Conservation (phyloP, 257 asterid species). For the Catharanthus roseus region DNA sequence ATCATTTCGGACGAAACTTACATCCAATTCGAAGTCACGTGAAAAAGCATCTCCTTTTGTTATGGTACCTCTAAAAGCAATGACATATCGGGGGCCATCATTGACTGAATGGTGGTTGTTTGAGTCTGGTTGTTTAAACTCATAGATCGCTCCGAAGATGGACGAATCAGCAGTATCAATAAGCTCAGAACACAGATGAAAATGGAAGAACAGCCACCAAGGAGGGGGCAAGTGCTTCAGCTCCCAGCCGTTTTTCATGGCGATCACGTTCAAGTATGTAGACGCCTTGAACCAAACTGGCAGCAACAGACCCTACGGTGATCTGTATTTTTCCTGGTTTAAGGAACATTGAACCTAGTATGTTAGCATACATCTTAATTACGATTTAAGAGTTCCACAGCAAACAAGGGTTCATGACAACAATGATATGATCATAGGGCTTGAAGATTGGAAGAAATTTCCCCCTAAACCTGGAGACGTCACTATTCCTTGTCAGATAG, state of each 20-base stretch:
- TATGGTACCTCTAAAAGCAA: conserved; percentile 81
- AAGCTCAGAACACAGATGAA: conserved; percentile 48
- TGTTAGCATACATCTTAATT: not conserved
- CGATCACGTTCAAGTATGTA: conserved; percentile 81
- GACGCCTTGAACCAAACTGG: conserved; percentile 80
- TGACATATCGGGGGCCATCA: conserved; percentile 45
- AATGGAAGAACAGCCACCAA: conserved; percentile 75
- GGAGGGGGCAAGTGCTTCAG: conserved; percentile 74
- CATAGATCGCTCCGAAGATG: conserved; percentile 71
- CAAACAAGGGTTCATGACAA: not conserved
- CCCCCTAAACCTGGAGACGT: not conserved
- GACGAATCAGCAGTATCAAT: conserved; percentile 69
- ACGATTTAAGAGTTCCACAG: not conserved
- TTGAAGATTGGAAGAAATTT: not conserved
- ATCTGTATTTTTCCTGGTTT: conserved; percentile 53
- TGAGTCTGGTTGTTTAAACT: conserved; percentile 31
- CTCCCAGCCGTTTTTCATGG: conserved; percentile 61
- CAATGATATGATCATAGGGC: not conserved
- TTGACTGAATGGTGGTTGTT: conserved; percentile 11
- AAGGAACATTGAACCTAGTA: not conserved
- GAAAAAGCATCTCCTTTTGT: conserved; percentile 70
- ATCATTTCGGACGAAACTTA: conserved; percentile 56
- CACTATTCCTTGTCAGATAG: not conserved
- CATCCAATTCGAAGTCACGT: conserved; percentile 63
- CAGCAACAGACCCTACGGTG: conserved; percentile 75